A percentile compares a stretch with the other conserved stretches of the same genome.
Evolutionary conservation across 2,329 filamentous ascomycete species (phyloP).

Genomic region (Parafenestella ontariensis): DNA sequence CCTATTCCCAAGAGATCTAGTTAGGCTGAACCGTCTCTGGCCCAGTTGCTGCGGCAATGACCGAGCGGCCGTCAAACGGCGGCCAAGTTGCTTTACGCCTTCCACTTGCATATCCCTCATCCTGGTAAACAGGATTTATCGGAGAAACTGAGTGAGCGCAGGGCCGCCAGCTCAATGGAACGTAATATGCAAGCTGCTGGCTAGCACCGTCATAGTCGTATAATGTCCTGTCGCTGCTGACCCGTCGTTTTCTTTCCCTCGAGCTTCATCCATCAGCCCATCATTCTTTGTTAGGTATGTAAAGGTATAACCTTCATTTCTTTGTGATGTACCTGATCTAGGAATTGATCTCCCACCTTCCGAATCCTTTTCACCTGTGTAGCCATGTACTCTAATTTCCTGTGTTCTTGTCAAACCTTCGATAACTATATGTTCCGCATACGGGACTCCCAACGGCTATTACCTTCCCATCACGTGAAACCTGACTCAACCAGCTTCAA

Average conservation of each 20-base stretch:
- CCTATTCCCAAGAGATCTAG: slow-evolving; percentile 26
- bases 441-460: slow-evolving; percentile 2
- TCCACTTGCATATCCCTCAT: slow-evolving; percentile 32
- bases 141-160: slow-evolving; percentile 31
- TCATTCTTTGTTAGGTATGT: slow-evolving; percentile 42
- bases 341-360: not conserved
- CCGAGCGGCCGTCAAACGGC: slow-evolving; percentile 20
- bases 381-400: slow-evolving; percentile 8
- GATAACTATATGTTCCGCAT: slow-evolving; percentile 16
- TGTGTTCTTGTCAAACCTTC: slow-evolving; percentile 17
- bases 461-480: slow-evolving; percentile 27
- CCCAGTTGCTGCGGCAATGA: slow-evolving; percentile 20
- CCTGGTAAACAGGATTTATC: slow-evolving; percentile 33
- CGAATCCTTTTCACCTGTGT: not conserved
- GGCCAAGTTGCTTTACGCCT: slow-evolving; percentile 22
- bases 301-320: not conserved
- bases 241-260: slow-evolving; percentile 17
- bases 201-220: slow-evolving; percentile 30
- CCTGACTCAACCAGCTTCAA: slow-evolving; percentile 27
- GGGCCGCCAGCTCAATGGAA: slow-evolving; percentile 34
- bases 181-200: slow-evolving; percentile 28
- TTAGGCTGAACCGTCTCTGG: slow-evolving; percentile 20
- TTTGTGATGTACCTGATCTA: not conserved
- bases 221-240: slow-evolving; percentile 34
- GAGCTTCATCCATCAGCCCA: slow-evolving; percentile 31